A percentile compares a stretch with the other conserved stretches of the same genome.
Conservation (phyloP, 495 filamentous ascomycete species). For the Trichoderma reesei region DNA sequence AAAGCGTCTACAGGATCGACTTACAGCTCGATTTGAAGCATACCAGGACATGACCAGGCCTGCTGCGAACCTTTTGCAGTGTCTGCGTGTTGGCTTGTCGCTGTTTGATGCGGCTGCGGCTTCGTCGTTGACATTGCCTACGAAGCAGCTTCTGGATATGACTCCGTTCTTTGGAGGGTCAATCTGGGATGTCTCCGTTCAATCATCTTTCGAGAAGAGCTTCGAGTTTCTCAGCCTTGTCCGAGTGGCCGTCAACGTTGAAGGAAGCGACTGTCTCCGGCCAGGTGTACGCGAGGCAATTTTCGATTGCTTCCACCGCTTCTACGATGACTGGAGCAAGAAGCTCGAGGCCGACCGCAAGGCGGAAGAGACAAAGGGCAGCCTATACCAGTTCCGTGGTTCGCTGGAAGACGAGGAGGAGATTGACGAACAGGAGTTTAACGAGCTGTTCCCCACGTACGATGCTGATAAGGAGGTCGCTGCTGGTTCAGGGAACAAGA, state of each 20-base stretch:
- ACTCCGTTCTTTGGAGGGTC: constrained; percentile 57
- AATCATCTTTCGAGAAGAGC: constrained; percentile 28
- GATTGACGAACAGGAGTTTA: constrained; percentile 65
- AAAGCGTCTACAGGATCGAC: constrained; percentile 51
- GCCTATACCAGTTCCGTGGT: constrained; percentile 74
- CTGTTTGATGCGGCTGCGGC: constrained; percentile 37
- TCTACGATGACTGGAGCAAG: constrained; percentile 70
- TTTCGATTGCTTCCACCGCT: constrained; percentile 49
- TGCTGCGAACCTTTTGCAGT: constrained; percentile 68
- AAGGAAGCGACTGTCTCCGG: constrained; percentile 32
- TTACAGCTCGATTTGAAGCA: constrained; percentile 55
- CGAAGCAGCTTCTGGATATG: constrained; percentile 20
- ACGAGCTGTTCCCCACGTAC: constrained; percentile 71
- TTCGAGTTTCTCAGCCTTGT: constrained; percentile 38
- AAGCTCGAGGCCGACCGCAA: constrained; percentile 64
- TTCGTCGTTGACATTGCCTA: constrained; percentile 7
- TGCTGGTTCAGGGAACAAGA: constrained; percentile 12
- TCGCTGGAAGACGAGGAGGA: constrained; percentile 63
- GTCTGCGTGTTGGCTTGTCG: constrained; percentile 66
- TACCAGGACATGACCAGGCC: constrained; percentile 81
- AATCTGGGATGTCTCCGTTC: constrained; percentile 15
- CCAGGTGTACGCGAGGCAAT: constrained; percentile 23
- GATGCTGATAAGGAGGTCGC: constrained; percentile 35
- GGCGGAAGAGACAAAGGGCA: constrained; percentile 56
- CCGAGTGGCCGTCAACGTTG: constrained; percentile 28